A percentile compares a stretch with the other conserved stretches of the same genome.
phyloP scores from a whole-genome alignment of 441 rosid species.

The Erysimum pusillum region DNA sequence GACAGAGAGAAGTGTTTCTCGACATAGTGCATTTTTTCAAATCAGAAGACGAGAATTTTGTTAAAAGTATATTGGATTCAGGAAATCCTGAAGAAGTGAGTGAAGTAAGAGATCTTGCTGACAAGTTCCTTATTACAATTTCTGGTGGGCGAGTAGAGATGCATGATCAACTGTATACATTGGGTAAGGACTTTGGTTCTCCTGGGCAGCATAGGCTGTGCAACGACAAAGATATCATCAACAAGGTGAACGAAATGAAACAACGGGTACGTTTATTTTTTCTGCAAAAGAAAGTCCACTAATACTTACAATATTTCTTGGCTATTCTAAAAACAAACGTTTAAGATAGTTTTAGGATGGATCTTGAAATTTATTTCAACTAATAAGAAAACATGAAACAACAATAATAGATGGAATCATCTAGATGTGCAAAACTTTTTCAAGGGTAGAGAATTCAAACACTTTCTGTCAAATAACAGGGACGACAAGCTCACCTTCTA shows the following conservation, averaged over 20 bases:
- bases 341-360: neutral
- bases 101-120: conserved; percentile 12
- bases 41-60: conserved; percentile 24
- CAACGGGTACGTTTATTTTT: neutral
- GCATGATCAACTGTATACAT: conserved; percentile 1
- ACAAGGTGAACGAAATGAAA: neutral
- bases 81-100: neutral
- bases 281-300: neutral
- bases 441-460: neutral
- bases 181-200: neutral
- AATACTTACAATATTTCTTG: neutral
- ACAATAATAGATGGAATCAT: neutral
- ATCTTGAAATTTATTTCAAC: neutral
- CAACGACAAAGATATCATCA: neutral
- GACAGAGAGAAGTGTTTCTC: neutral
- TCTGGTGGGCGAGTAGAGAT: conserved; percentile 16
- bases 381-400: neutral
- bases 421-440: neutral
- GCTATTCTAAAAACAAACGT: neutral
- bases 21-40: conserved; percentile 21
- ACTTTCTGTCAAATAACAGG: neutral
- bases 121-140: conserved; percentile 15
- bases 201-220: neutral
- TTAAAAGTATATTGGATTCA: conserved; percentile 4
- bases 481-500: neutral